Evolutionary conservation across 257 asterid genomes (phyloP), one percentile per base, ranked within the genome.

Genomic region (Galeopsis tetrahit): DNA sequence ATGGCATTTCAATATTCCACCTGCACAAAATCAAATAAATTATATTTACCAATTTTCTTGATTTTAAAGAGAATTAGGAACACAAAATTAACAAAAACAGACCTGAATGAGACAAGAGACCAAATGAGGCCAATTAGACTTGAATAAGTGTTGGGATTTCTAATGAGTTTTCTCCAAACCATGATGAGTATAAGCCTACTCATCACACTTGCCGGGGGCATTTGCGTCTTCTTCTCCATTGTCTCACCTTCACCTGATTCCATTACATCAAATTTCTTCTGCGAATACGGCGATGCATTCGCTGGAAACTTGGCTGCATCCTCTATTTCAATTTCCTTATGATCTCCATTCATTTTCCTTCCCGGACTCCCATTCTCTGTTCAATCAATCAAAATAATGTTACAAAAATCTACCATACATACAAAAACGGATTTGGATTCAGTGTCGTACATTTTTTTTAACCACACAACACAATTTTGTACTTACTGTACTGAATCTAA

Each of bases 121-220:
- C 98, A 93, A 10, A 85, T 84, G 52, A 93, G 86, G 38, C 98
- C 98, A 9, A 91, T 7, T 57, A 88, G 85, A 69, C 97, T 93
- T 38, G 98, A 86, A 68, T 93, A 93, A 60, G 97, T 93, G 64
- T 93, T 93, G 79, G 98, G 98, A 76, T 93, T 93, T 78, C 97
- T 89, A 44, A 93, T 93, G 51, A 91, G 89, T 67, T 93, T 93
- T 66, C 97, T 86, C 98, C 97, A 93, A 9, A 93, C 98, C 97
- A 93, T 93, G 70, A 93, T 91, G 28, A 93, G 75, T 4, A 93
- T 91, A 15, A 93, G 94, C 81, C 96, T 91, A 13, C 94, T 93
- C 98, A 93, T 90, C 8, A 93, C 98, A 75, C 94, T 89, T 11
- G 98, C 87, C 0, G 98, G 97, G 56, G 98, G 98, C 98, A 93